Conservation (phyloP, 768 basidiomycete genomes). For the Mycena chlorophos region DNA sequence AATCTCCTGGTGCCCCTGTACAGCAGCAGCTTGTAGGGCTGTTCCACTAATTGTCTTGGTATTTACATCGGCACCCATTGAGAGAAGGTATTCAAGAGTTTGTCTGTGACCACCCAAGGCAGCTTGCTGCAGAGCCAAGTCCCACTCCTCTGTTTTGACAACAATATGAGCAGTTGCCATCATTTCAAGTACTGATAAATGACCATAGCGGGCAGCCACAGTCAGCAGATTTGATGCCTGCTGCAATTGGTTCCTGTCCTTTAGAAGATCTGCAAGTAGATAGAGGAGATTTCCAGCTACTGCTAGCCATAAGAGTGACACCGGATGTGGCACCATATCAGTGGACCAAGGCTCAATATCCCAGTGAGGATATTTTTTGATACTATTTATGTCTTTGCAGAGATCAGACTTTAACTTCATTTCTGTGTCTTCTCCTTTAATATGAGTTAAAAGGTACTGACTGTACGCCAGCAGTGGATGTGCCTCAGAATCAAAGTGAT, state of each 20-base stretch:
- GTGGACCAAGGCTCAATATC: no score
- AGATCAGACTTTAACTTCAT: no score
- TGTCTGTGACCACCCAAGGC: background rate
- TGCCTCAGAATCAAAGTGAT: no score
- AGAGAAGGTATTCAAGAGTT: background rate
- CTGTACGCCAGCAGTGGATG: no score
- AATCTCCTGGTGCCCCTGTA: background rate
- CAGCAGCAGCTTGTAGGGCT: background rate
- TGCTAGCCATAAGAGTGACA: no score
- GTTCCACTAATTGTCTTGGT: background rate
- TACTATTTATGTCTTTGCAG: no score
- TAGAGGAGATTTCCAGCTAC: background rate
- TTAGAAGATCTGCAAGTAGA: background rate
- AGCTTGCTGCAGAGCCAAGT: background rate
- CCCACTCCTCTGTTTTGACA: background rate
- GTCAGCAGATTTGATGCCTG: background rate
- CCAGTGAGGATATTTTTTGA: no score
- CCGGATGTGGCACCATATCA: no score
- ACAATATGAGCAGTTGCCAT: background rate
- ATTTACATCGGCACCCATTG: background rate
- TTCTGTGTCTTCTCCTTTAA: no score
- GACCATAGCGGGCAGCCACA: constrained; percentile 1
- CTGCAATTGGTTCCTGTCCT: background rate
- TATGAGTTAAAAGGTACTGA: no score
- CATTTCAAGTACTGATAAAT: background rate